phyloP scores from a whole-genome alignment of 345 rosid species.

The Lenwebbia sp. region DNA sequence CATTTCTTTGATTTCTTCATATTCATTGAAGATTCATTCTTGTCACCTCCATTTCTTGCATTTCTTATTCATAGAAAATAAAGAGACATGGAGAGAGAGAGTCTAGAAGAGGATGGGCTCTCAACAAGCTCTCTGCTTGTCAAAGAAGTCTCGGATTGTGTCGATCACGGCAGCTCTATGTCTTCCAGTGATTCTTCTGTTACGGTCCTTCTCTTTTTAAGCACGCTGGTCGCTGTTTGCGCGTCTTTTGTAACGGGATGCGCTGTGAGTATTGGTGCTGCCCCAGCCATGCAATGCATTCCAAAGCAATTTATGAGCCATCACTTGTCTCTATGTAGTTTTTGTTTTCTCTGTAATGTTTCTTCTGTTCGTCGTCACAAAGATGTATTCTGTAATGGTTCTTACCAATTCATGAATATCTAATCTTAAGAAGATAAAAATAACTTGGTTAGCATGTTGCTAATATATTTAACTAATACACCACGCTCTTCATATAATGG shows the following conservation, averaged over 20 bases:
- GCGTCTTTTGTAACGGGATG: slow-evolving; percentile 18
- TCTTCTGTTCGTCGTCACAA: background rate
- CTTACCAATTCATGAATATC: background rate
- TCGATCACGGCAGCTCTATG: background rate
- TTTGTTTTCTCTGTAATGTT: background rate
- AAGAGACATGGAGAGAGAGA: background rate
- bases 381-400: background rate
- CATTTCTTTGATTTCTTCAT: background rate
- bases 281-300: background rate
- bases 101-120: background rate
- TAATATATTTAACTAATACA: no score
- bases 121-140: background rate
- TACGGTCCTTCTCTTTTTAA: slow-evolving; percentile 15
- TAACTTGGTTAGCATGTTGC: background rate
- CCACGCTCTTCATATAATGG: no score
- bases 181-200: slow-evolving; percentile 1
- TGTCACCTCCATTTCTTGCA: background rate
- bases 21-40: background rate
- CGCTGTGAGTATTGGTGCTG: slow-evolving; percentile 19
- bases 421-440: background rate
- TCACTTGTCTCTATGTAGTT: background rate
- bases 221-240: slow-evolving; percentile 37
- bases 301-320: background rate
- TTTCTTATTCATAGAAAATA: background rate
- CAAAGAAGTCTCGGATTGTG: background rate